Base-by-base conservation (phyloP, 768 basidiomycete species). In the Kwoniella shandongensis region DNA sequence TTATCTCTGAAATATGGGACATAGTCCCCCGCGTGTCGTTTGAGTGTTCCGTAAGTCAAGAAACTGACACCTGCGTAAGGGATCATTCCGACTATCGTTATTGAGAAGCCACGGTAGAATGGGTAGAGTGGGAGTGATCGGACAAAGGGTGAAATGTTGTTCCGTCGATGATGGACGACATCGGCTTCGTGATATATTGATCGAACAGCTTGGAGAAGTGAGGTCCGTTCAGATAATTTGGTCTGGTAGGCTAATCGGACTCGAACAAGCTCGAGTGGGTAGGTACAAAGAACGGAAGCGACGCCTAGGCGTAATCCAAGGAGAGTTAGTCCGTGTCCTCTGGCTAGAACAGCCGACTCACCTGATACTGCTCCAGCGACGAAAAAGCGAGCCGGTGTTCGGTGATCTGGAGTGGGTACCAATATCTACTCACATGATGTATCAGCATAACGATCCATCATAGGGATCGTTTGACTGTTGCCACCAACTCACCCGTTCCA, bases 21-120 rank as follows among this genome's bases (percentile, higher is more conserved):
- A n/a, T 62, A 68, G 11, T 56, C 41, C 13, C 72, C 54, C 55
- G 88, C 79, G 30, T 78, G 79, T 12, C 86, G 81, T 41, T 79
- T 79, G 17, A 81, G 68, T 8, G 75, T 86, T 39, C 88, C 93
- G 87, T 91, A 98, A 29, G 87, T 85, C 44, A 97, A 82, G 80
- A 98, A 98, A 12, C 89, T 90, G 2, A 91, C 89, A 18, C 94
- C 94, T 2, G 92, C 91, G 67, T 98, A 97, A 4, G 94, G 94
- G 29, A 98, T 80, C 83, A 97, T 98, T 42, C 96, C 94, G 12
- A 84, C 76, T 36, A 98, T 77, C 20, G 92, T 92, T 26, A 96
- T 91, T 6, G 86, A 86, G 78, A 98, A 97, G n/a, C 96, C 94
- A 20, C 96, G 88, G 74, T 98, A 99, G 78, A 98, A 84, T 12